Base-by-base conservation (phyloP, 768 basidiomycete species). In the Scleroderma bovista region DNA sequence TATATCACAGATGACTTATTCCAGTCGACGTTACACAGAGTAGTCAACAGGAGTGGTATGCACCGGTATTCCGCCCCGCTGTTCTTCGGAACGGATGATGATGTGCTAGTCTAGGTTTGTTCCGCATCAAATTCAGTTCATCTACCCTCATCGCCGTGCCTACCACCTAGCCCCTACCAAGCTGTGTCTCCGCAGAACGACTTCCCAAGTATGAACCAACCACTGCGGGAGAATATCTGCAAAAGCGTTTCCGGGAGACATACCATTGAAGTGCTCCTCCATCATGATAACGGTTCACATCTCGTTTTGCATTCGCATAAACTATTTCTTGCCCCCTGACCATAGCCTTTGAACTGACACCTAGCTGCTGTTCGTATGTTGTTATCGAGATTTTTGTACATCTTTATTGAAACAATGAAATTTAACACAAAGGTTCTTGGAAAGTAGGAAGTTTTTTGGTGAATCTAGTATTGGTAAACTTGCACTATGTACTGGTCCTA, bases 11-110 rank as follows among this genome's bases (percentile, higher is more conserved):
- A 94, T 58, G 90, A 88, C 57, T 73, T 92, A 37, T 95, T 93
- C 78, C 90, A 89, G 58, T 93, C 89, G 0, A 94, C 93, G 0
- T 74, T 87, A 1, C 94, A 97, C 65, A 81, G 93, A 39, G 93
- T 85, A 2, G 75, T 91, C 55, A 93, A 93, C 57, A 74, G 81
- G 38, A 81, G 80, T 20, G 86, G 88, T 4, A 68, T 74, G 26
- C 70, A 73, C 19, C 77, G 93, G 23, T 93, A 88, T 65, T 91
- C 89, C 0, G 88, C 93, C 19, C 92, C 93, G 0, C 71, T 93
- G 23, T 95, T 96, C 71, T 93, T 93, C 55, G 92, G 93, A 3
- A 85, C 84, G 12, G 89, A 94, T 61, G 92, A 93, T 60, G 79
- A 93, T 54, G 88, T 93, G 5, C 72, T 69, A 47, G 73, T 95